Conservation (phyloP, 257 asterid genomes). For the Craterostigma plantagineum region DNA sequence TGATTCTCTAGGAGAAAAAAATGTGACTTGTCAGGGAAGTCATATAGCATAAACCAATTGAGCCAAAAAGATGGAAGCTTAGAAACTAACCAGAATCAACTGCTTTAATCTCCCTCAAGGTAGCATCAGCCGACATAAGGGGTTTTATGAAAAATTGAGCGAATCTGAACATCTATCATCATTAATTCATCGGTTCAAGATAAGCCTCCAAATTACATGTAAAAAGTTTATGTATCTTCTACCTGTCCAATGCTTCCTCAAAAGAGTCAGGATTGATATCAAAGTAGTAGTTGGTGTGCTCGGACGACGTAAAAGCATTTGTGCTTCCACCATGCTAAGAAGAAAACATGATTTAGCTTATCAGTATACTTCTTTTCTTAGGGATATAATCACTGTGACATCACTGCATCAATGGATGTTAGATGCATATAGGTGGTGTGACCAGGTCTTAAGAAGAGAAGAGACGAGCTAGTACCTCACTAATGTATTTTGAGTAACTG, state of each 20-base stretch:
- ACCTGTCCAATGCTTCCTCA: conserved; percentile 97
- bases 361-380: too few relatives aligned
- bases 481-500: conserved; percentile 79
- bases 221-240: conserved; percentile 4
- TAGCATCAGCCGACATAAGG: conserved; percentile 93
- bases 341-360: conserved; percentile 2
- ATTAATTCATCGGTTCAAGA: conserved; percentile 6
- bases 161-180: conserved; percentile 32
- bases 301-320: conserved; percentile 83
- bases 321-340: conserved; percentile 92
- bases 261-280: conserved; percentile 80
- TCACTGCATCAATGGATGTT: too few relatives aligned
- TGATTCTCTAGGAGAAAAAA: conserved; percentile 52
- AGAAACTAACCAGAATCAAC: conserved; percentile 76
- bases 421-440: too few relatives aligned
- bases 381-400: too few relatives aligned
- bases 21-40: conserved; percentile 10
- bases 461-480: conserved; percentile 40
- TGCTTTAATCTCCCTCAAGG: conserved; percentile 87
- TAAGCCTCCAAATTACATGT: conserved; percentile 3
- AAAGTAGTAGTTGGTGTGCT: conserved; percentile 70
- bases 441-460: not conserved
- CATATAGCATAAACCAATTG: conserved; percentile 8
- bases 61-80: conserved; percentile 10
- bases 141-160: conserved; percentile 92